Base-by-base conservation (phyloP, 208 protist species). In the Tritrichomonas foetus region DNA sequence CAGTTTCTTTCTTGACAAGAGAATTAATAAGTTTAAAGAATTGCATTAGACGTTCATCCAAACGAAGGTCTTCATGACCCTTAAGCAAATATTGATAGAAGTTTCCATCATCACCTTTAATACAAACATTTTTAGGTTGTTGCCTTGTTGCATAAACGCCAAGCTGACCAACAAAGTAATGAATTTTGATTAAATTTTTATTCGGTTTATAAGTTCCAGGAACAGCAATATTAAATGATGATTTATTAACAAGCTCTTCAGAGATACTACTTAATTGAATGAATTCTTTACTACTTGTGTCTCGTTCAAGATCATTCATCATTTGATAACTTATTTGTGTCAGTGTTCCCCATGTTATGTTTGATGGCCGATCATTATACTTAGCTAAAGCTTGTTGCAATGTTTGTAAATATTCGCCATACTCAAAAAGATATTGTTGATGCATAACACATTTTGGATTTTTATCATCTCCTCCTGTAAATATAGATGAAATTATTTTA, bases 1-100 rank as follows among this genome's bases (percentile, higher is more conserved):
- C 13, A 0, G 47, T 53, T 89, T 89, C 78, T 57, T 89, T 89
- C 78, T 57, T 57, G 0, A 89, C 2, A 14, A 89, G 25, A 11
- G 27, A 39, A 57, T 89, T 89, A 39, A 89, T 36, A 11, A 57
- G 30, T 39, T 36, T 57, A 16, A 93, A 93, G 57, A 93, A 93
- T 64, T 93, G 89, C 89, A 93, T 93, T 57, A 93, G 9, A 53
- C 89, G 55, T 50, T 93, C 89, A 93, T 93, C 89, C 33, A 93
- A 72, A 44, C 57, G 30, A 3, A 93, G 30, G n/a, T 93, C 89
- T 69, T 93, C 89, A 25, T 69, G 89, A 20, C 55, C 50, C 55
- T 93, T 93, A n/a, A 93, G 49, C 55, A 93, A 33, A 72, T 93
- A 93, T 49, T 93, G 89, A 72, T 72, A 93, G 9, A 72, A 47